Evolutionary conservation across 768 basidiomycete species (phyloP), one percentile per base, ranked within the genome.

Genomic region (Phaffia australis): DNA sequence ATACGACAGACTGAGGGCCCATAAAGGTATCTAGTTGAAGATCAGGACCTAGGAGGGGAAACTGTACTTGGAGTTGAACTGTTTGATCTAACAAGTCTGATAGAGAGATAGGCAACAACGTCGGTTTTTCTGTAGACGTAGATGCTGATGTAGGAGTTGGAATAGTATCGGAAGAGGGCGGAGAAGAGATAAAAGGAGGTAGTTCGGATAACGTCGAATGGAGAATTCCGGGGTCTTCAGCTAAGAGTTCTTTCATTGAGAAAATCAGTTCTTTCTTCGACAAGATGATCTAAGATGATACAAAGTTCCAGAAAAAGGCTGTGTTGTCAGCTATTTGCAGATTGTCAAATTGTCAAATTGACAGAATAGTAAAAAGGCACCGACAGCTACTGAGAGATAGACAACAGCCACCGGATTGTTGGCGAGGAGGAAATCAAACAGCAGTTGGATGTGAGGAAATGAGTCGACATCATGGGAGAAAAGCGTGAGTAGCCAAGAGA

Each of bases 391-490:
- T 19, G 84, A 85, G 14, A 95, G 82, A 78, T 94, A 97, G 0
- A 94, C 86, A 2, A 84, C 81, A 0, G 81, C 80, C 32, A 91
- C 82, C 14, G 92, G 92, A 29, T 89, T 89, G 47, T 91, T 81
- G 69, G 84, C 83, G 16, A 97, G 78, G 14, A 95, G 77, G 73
- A 85, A 97, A 76, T 97, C 92, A 75, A 94, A 97, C 56, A 91
- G 83, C 69, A 91, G 87, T 74, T 94, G 91, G 30, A 91, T 87
- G 49, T 92, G 84, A 5, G 86, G 82, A n/a, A 94, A 81, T 1
- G 87, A 88, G 9, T 92, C 89, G 65, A 91, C 81, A 71, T 95
- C 91, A 75, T 97, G 92, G 15, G 92, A 85, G 78, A 97, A 91
- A 35, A 94, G 81, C 0, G 91, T 94, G 46, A 97, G 79, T 42